Conservation (phyloP, 1,284 basidiomycete genomes). For the Ceratobasidium papillatum region DNA sequence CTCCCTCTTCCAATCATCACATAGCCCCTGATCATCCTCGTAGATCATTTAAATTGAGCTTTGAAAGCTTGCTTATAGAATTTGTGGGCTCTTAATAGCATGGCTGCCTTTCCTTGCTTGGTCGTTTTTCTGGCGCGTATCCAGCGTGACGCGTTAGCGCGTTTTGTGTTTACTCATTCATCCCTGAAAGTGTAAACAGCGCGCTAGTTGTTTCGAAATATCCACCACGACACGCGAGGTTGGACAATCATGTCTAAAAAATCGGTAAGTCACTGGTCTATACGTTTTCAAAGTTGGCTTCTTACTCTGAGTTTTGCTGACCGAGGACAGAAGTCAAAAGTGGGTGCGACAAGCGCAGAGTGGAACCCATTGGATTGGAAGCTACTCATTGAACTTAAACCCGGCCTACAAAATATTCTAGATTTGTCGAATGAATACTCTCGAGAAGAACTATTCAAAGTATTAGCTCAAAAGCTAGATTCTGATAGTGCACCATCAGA, state of each 20-base stretch:
- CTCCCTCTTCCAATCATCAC: not conserved
- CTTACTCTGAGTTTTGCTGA: no score
- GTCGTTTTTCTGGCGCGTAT: not conserved
- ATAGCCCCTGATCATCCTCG: not conserved
- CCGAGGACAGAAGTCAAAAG: not conserved
- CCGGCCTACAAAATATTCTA: no score
- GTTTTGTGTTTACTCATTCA: not conserved
- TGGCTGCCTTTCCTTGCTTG: not conserved
- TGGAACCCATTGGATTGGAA: no score
- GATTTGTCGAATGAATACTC: no score
- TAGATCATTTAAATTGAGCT: not conserved
- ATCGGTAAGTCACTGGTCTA: not conserved
- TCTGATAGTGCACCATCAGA: not conserved
- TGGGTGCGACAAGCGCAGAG: no score
- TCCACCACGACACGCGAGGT: not conserved
- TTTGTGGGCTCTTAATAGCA: not conserved
- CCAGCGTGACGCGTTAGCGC: not conserved
- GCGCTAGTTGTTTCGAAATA: not conserved
- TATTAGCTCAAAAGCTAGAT: not conserved
- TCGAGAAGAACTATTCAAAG: not conserved
- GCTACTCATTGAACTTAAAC: no score
- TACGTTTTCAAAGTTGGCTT: no score
- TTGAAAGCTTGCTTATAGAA: not conserved
- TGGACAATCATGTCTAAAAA: not conserved
- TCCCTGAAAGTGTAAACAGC: slow-evolving; percentile 32